phyloP scores from a whole-genome alignment of 306 rosid genomes.

The Canavalia ensiformis region DNA sequence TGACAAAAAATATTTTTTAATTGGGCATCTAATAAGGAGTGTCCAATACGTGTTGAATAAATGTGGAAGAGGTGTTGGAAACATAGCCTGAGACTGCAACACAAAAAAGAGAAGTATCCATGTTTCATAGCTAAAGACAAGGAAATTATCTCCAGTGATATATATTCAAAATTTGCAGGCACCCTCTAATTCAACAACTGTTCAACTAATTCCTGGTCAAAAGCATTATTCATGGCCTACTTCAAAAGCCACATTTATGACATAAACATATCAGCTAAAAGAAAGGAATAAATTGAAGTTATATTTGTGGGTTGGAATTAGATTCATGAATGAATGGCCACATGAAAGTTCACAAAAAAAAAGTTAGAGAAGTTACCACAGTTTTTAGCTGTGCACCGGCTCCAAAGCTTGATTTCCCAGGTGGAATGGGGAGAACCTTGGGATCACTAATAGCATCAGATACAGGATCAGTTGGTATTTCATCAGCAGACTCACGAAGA shows the following conservation, averaged over 20 bases:
- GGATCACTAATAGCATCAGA: slow-evolving; percentile 83
- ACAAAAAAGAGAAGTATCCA: too few relatives aligned
- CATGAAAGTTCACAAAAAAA: neutral
- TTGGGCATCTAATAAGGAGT: too few relatives aligned
- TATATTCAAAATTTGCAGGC: neutral
- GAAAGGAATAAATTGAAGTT: slow-evolving; percentile 2
- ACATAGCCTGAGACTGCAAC: too few relatives aligned
- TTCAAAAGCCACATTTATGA: neutral
- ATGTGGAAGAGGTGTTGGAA: too few relatives aligned
- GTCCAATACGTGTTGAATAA: too few relatives aligned
- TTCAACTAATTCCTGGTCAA: neutral
- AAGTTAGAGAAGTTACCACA: slow-evolving; percentile 58
- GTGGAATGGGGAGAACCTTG: slow-evolving; percentile 81
- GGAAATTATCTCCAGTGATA: neutral
- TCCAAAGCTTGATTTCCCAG: slow-evolving; percentile 80
- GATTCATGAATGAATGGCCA: slow-evolving; percentile 17
- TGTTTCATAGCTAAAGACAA: neutral
- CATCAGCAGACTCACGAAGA: slow-evolving; percentile 83
- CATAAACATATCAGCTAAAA: neutral
- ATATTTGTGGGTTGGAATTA: neutral
- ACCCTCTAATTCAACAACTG: neutral
- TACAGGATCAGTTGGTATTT: slow-evolving; percentile 86
- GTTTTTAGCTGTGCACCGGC: slow-evolving; percentile 85
- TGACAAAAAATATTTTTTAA: too few relatives aligned
- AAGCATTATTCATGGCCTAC: neutral